Conservation (phyloP, 768 basidiomycete species). For the Phylloporus sp. region DNA sequence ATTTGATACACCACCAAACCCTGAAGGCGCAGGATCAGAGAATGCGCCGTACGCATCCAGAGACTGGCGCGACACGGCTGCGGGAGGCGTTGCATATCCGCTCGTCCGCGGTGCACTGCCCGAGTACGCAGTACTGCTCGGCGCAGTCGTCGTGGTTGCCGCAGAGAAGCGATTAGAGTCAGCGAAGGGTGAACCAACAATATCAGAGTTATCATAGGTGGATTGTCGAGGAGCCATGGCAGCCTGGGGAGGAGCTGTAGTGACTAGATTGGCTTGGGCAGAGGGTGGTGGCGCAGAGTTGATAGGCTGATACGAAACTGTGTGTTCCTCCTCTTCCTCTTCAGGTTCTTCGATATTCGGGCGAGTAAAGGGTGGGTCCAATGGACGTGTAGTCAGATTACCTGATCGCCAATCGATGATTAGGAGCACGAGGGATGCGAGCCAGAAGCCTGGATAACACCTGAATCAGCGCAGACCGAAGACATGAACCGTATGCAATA, state of each 20-base stretch:
- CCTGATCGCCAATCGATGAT: slow-evolving; percentile 77
- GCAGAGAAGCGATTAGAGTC: slow-evolving; percentile 51
- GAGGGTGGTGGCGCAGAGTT: slow-evolving; percentile 30
- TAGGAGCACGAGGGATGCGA: slow-evolving; percentile 59
- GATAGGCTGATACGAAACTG: slow-evolving; percentile 45
- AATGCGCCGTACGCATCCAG: slow-evolving; percentile 91
- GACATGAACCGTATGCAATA: slow-evolving; percentile 23
- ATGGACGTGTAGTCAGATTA: slow-evolving; percentile 42
- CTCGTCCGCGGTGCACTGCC: slow-evolving; percentile 19
- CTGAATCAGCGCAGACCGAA: slow-evolving; percentile 4
- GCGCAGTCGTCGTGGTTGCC: slow-evolving; percentile 25
- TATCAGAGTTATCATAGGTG: slow-evolving; percentile 22
- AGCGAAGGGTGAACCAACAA: slow-evolving; percentile 41
- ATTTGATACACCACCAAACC: slow-evolving; percentile 49
- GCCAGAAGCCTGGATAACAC: slow-evolving; percentile 62
- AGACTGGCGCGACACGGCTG: slow-evolving; percentile 51
- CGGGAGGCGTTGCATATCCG: slow-evolving; percentile 31
- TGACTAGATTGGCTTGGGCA: slow-evolving; percentile 23
- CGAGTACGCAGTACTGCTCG: slow-evolving; percentile 24
- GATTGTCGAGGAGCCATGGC: slow-evolving; percentile 19
- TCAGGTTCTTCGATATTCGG: slow-evolving; percentile 50
- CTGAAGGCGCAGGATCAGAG: slow-evolving; percentile 79
- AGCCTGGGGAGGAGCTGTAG: slow-evolving; percentile 9
- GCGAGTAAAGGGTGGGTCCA: slow-evolving; percentile 75
- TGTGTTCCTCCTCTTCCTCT: slow-evolving; percentile 53